Evolutionary conservation across 2,329 filamentous ascomycete genomes (phyloP), one percentile per base, ranked within the genome.

Genomic region (Tolypocladium capitatum): DNA sequence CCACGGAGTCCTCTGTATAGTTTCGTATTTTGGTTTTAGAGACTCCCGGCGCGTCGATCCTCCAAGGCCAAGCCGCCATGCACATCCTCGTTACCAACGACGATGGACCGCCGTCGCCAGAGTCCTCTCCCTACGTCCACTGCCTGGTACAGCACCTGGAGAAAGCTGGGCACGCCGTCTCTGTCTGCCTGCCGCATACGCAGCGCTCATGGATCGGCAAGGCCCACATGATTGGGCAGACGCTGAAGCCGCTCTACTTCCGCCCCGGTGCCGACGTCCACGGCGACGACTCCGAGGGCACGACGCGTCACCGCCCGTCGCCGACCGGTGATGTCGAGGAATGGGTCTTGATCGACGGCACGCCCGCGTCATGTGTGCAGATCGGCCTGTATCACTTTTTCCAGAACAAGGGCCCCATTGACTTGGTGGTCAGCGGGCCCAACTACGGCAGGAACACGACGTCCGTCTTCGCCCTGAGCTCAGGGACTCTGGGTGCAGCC

Each of bases 131-230:
- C 8, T 91, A 91, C 59, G 77, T 91, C 52, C 84, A 87, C 68
- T 81, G 78, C 52, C 76, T 91, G 49, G 76, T 90, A 40, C 71
- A 78, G 51, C 76, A 77, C 46, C 80, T 92, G 45, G 80, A 88
- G 63, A 67, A 73, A 48, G 80, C 83, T 31, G 89, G 89, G 8
- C 91, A 96, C 67, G 75, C 71, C n/a, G 87, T 97, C 51, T 94
- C 88, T 8, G 90, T 98, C 45, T 84, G 92, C 53, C 78, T 98
- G 14, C 92, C 92, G 2, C 80, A 96, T 64, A 83, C 83, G 7
- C 92, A 98, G 68, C 82, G 91, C 52, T 95, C 89, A 48, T 98
- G 92, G 92, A 97, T 98, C 59, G 90, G 90, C 58, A 98, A 98
- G 72, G 92, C 92, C 3, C 92, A 97, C 67, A 86, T 97, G 60